phyloP scores from a whole-genome alignment of 1,284 basidiomycete species.

The Grifola frondosa region DNA sequence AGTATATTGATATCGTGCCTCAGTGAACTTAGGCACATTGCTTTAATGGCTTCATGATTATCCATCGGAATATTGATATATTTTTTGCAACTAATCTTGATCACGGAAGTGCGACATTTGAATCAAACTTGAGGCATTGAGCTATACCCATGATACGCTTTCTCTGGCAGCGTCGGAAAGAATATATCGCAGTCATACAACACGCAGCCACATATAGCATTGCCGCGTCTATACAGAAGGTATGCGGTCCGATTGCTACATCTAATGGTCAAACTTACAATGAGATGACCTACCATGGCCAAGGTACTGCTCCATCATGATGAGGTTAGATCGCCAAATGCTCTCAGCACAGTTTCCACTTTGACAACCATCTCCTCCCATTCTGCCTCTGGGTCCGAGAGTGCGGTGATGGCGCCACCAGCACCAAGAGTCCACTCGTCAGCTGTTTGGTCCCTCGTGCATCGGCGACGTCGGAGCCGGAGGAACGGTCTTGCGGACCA shows the following conservation, averaged over 20 bases:
- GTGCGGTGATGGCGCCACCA: constrained; percentile 93
- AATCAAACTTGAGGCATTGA: neutral
- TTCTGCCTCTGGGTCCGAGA: constrained; percentile 84
- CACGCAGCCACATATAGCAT: too few relatives aligned
- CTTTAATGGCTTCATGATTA: constrained; percentile 53
- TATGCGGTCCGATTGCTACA: too few relatives aligned
- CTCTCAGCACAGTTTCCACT: constrained; percentile 66
- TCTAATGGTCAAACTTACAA: too few relatives aligned
- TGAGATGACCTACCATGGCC: too few relatives aligned
- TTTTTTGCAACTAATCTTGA: too few relatives aligned
- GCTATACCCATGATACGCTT: too few relatives aligned
- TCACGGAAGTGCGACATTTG: neutral
- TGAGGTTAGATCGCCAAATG: constrained; percentile 40
- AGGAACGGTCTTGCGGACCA: too few relatives aligned
- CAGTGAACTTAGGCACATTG: constrained; percentile 83
- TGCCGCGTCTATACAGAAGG: too few relatives aligned
- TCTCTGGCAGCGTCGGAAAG: too few relatives aligned
- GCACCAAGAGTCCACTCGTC: constrained; percentile 84
- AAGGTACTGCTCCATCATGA: too few relatives aligned
- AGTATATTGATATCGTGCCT: constrained; percentile 5
- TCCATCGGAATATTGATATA: neutral
- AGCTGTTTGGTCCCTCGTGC: neutral
- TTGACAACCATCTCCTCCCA: constrained; percentile 96
- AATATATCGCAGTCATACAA: too few relatives aligned
- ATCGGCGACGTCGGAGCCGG: constrained; percentile 30